phyloP scores from a whole-genome alignment of 176 grass and related monocot genomes.

The Carex littledalei region DNA sequence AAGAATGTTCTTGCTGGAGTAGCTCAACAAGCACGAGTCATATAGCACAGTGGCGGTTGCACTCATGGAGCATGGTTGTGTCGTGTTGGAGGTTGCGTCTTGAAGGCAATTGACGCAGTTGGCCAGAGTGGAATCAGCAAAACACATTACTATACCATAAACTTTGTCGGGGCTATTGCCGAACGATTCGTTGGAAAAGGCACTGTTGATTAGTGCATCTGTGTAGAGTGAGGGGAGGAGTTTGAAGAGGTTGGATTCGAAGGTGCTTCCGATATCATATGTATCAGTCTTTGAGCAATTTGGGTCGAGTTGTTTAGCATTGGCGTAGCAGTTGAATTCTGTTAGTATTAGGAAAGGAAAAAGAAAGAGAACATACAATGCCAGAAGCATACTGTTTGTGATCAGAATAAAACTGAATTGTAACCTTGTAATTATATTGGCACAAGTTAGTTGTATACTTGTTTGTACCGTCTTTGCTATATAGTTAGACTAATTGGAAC shows the following conservation, averaged over 20 bases:
- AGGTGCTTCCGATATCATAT: not conserved
- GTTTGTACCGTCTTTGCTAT: not conserved
- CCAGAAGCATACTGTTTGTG: not conserved
- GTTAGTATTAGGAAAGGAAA: not conserved
- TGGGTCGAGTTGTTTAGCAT: not conserved
- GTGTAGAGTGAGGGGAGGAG: constrained; percentile 3
- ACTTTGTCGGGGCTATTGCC: not conserved
- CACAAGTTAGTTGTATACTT: not conserved
- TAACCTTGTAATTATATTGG: not conserved
- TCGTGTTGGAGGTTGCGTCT: not conserved
- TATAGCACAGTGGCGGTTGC: not conserved
- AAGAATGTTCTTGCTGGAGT: constrained; percentile 10
- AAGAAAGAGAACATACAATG: not conserved
- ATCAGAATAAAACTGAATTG: not conserved
- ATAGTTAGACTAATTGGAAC: not conserved
- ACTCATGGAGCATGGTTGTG: not conserved
- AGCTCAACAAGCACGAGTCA: constrained; percentile 4
- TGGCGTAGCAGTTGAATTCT: not conserved
- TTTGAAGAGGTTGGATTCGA: constrained; percentile 3
- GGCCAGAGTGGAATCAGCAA: not conserved
- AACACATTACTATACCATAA: constrained; percentile 18
- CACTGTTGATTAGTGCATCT: not conserved
- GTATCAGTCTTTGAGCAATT: not conserved
- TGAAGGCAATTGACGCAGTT: constrained; percentile 1
- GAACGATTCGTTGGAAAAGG: not conserved